Evolutionary conservation across 352 stramenopile species (phyloP).

Genomic region (Thalassiosira mediterranea): DNA sequence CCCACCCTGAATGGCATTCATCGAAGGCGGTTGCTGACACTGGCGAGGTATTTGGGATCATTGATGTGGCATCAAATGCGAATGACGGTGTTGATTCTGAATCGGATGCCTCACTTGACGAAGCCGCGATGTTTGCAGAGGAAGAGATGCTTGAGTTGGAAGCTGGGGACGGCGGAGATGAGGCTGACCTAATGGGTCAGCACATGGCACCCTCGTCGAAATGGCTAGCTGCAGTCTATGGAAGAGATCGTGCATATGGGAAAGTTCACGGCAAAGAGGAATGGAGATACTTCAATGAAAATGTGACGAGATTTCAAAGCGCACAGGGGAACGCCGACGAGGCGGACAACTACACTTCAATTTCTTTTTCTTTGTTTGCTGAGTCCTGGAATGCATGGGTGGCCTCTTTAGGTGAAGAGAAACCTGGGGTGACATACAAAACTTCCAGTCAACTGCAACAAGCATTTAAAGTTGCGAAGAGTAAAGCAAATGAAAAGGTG

Average conservation of each 20-base stretch:
- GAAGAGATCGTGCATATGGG: constrained; percentile 4
- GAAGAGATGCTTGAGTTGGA: constrained; percentile 16
- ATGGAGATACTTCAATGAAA: constrained; percentile 25
- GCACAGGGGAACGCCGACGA: not conserved
- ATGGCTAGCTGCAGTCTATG: constrained; percentile 14
- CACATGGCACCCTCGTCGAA: constrained; percentile 11
- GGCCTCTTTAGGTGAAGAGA: not conserved
- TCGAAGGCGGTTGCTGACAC: constrained; percentile 3
- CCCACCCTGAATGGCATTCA: constrained; percentile 18
- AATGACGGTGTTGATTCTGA: not conserved
- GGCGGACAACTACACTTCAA: constrained; percentile 20
- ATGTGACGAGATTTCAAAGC: constrained; percentile 2
- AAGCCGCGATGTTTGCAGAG: too few relatives aligned
- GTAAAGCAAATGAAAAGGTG: not conserved
- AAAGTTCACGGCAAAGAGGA: constrained; percentile 10
- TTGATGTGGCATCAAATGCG: not conserved
- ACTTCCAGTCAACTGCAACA: constrained; percentile 21
- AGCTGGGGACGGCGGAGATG: not conserved
- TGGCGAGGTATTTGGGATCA: constrained; percentile 31
- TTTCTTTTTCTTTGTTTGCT: constrained; percentile 17
- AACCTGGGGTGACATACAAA: constrained; percentile 22
- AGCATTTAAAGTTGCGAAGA: constrained; percentile 16
- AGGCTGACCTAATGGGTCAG: not conserved
- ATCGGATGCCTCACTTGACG: not conserved
- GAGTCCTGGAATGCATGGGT: constrained; percentile 15